Conservation (phyloP, 2,329 filamentous ascomycete species). For the Aureobasidium leucospermi region DNA sequence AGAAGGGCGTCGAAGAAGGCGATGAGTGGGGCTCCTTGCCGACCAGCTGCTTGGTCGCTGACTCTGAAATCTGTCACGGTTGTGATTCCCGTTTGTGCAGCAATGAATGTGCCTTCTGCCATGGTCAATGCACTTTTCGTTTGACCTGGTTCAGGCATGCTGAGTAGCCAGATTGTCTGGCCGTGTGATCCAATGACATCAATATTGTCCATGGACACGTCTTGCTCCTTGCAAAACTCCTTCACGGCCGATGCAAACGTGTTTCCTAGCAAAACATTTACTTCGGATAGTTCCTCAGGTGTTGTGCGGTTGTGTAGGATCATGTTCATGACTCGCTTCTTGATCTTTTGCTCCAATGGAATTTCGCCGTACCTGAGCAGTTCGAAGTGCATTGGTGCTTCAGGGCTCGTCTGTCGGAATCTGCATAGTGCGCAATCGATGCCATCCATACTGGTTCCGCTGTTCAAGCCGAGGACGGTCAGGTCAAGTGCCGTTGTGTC, state of each 20-base stretch:
- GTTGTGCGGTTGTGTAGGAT: conserved; percentile 49
- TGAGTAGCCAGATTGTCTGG: conserved; percentile 52
- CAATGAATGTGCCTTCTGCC: conserved; percentile 51
- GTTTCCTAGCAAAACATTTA: conserved; percentile 52
- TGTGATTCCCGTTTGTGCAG: conserved; percentile 49
- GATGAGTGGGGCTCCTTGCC: conserved; percentile 50
- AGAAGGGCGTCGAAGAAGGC: conserved; percentile 52
- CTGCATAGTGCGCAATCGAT: conserved; percentile 54
- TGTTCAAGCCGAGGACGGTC: conserved; percentile 49
- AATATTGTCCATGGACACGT: conserved; percentile 39
- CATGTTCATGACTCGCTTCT: conserved; percentile 50
- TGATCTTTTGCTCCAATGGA: conserved; percentile 47
- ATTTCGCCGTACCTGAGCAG: conserved; percentile 51
- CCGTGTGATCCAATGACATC: conserved; percentile 52
- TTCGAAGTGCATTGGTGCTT: conserved; percentile 48
- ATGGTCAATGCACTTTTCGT: conserved; percentile 46
- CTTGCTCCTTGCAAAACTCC: conserved; percentile 41
- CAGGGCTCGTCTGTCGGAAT: conserved; percentile 47
- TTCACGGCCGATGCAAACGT: conserved; percentile 48
- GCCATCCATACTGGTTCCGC: conserved; percentile 49
- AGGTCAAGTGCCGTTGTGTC: conserved; percentile 35
- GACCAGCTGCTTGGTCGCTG: conserved; percentile 49
- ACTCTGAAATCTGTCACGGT: conserved; percentile 53
- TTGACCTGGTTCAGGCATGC: conserved; percentile 44
- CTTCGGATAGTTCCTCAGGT: conserved; percentile 47